Evolutionary conservation across 2,329 filamentous ascomycete genomes (phyloP).

Genomic region (Trichophaea hybrida): DNA sequence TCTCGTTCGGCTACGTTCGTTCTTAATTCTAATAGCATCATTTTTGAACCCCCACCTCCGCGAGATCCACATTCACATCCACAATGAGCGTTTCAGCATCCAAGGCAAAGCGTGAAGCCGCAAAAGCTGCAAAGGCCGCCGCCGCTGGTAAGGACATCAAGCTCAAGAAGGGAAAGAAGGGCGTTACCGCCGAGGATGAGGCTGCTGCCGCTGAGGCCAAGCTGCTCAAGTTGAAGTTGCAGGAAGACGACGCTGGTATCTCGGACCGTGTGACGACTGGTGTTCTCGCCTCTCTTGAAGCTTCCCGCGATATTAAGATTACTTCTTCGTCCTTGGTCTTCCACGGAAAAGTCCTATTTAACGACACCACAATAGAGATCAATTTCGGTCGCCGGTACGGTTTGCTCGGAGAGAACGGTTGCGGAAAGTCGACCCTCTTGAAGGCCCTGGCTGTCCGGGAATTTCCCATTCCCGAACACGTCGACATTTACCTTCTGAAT

Average conservation of each 20-base stretch:
- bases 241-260: constrained; percentile 91
- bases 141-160: constrained; percentile 44
- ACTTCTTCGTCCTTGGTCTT: constrained; percentile 86
- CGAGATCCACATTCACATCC: too few relatives aligned
- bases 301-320: constrained; percentile 93
- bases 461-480: constrained; percentile 85
- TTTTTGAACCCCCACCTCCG: neutral
- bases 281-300: constrained; percentile 70
- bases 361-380: constrained; percentile 83
- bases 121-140: constrained; percentile 39
- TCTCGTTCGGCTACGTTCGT: neutral
- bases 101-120: constrained; percentile 55
- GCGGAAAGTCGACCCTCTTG: constrained; percentile 94
- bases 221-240: constrained; percentile 73
- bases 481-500: constrained; percentile 97
- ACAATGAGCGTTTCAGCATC: constrained; percentile 42
- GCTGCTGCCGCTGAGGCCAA: constrained; percentile 52
- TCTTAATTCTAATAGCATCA: neutral
- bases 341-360: constrained; percentile 93
- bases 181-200: constrained; percentile 44
- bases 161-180: constrained; percentile 47
- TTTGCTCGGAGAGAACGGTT: constrained; percentile 94
- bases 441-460: constrained; percentile 90
- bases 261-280: constrained; percentile 97
- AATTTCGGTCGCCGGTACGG: constrained; percentile 88